phyloP scores from a whole-genome alignment of 176 grass and related monocot genomes.

The Phoenix dactylifera region DNA sequence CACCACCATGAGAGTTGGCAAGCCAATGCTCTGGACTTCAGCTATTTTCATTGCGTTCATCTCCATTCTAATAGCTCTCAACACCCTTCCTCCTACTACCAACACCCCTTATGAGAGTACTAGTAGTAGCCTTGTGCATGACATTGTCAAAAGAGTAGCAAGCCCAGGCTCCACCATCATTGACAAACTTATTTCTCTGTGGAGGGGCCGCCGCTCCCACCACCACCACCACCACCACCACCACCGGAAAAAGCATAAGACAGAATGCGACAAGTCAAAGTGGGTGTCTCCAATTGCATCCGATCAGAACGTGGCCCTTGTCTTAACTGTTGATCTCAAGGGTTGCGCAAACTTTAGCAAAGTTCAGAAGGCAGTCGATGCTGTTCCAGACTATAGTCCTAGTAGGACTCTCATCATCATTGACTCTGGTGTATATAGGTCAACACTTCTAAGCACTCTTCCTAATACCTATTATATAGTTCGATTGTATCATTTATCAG shows the following conservation, averaged over 20 bases:
- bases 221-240: slow-evolving; percentile 7
- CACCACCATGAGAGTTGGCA: slow-evolving; percentile 18
- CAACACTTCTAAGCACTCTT: not conserved
- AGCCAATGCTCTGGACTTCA: slow-evolving; percentile 27
- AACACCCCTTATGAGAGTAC: not conserved
- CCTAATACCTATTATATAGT: too few species aligned
- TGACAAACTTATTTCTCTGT: not conserved
- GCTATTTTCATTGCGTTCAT: slow-evolving; percentile 39
- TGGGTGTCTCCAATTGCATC: slow-evolving; percentile 39
- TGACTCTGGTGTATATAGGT: slow-evolving; percentile 53
- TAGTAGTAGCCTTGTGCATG: not conserved
- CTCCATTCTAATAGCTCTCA: slow-evolving; percentile 44
- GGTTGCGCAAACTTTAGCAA: slow-evolving; percentile 72
- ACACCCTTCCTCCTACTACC: slow-evolving; percentile 11
- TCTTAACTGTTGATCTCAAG: slow-evolving; percentile 52
- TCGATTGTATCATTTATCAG: too few species aligned
- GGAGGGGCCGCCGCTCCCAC: not conserved
- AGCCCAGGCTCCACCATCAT: slow-evolving; percentile 7
- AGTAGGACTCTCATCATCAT: slow-evolving; percentile 49
- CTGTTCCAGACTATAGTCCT: slow-evolving; percentile 35
- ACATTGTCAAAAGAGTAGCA: not conserved
- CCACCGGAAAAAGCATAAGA: slow-evolving; percentile 4
- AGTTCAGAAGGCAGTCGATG: slow-evolving; percentile 66
- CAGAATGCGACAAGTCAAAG: slow-evolving; percentile 28
- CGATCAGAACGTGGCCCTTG: slow-evolving; percentile 42